Percentiles rank a stretch among this genome's conserved stretches.
Evolutionary conservation across 83 land plant species (phyloP).

Genomic region (Diphasiastrum complanatum): DNA sequence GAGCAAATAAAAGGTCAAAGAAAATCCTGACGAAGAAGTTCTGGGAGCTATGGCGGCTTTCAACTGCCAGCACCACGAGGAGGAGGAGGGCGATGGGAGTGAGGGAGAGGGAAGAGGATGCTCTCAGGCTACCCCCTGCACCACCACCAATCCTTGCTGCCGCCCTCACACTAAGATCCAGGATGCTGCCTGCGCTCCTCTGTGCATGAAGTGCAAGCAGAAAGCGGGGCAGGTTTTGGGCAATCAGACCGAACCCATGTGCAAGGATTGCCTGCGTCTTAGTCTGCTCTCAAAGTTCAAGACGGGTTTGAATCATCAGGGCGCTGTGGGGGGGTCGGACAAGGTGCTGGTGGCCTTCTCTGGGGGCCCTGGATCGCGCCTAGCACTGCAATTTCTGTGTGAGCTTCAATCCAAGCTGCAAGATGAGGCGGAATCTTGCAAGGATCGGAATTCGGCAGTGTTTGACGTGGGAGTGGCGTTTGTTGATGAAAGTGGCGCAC

Average conservation of each 20-base stretch:
- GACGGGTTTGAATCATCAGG: constrained; percentile 60
- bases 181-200: no score
- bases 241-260: constrained; percentile 40
- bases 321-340: constrained; percentile 57
- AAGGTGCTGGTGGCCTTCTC: constrained; percentile 85
- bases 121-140: no score
- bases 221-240: constrained; percentile 25
- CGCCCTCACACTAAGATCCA: no score
- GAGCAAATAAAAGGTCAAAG: no score
- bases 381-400: constrained; percentile 68
- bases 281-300: constrained; percentile 69
- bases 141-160: no score
- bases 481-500: constrained; percentile 54
- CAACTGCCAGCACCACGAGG: no score
- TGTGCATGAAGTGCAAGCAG: constrained; percentile 68
- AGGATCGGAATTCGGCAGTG: constrained; percentile 50
- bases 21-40: no score
- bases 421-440: constrained; percentile 63
- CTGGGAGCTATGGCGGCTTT: no score
- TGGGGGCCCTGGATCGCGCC: constrained; percentile 91
- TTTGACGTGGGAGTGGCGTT: constrained; percentile 84
- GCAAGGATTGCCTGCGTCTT: constrained; percentile 62
- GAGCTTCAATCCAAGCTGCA: constrained; percentile 76
- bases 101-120: no score
- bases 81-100: no score